Evolutionary conservation across 1,139 yeast genomes (phyloP), one percentile per base, ranked within the genome.

Genomic region (Eremothecium gossypii): DNA sequence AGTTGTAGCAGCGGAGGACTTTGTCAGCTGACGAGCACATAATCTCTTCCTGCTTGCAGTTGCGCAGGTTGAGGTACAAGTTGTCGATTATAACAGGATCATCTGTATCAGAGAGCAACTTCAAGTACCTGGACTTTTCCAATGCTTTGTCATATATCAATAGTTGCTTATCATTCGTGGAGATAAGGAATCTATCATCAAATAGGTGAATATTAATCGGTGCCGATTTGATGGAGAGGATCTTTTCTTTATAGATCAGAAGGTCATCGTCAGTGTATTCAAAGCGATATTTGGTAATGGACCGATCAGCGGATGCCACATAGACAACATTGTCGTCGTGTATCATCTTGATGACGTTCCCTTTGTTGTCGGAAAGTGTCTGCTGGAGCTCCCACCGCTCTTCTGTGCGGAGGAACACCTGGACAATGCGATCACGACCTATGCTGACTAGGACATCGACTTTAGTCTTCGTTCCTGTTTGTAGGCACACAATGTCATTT

Each of bases 21-120:
- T 41, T 41, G 30, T 41, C 44, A 8, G 42, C 20, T 2, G 44
- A 38, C 10, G 45, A 42, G 30, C 45, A 42, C 12, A 42, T 23
- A 9, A 42, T 39, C 30, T 41, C 41, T 11, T 41, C 44, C 13
- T 28, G 12, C 10, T 34, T 35, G 13, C 37, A 8, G n/a, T 11
- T 29, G 23, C 7, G 17, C n/a, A 11, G 17, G 20, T 39, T 42
- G 17, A 42, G 40, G 23, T 28, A 39, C 12, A 42, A 39, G 12
- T 39, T 35, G n/a, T 39, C 37, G 2, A 40, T 38, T 12, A 36
- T 17, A 9, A 42, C 39, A 8, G 40, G 43, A 9, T 42, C 45
- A 26, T 33, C 39, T 9, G 32, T 41, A 8, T 42, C 45, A 12
- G 43, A 36, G n/a, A 26, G n/a, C 8, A 42, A 27, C 13, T 34